Conservation (phyloP, 305 asterid species). For the Andrographis paniculata region DNA sequence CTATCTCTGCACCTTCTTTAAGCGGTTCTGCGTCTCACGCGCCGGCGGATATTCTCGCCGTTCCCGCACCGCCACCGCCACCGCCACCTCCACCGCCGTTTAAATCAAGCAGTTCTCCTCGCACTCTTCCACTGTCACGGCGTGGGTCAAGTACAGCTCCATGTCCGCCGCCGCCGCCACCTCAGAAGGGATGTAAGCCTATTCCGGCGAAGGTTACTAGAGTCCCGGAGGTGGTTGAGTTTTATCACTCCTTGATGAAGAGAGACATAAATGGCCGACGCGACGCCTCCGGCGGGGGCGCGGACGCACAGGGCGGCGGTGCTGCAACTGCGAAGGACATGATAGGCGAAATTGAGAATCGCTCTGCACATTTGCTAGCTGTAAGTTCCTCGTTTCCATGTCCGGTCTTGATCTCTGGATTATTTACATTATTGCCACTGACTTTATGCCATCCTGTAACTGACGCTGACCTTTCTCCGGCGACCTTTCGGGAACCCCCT, state of each 20-base stretch:
- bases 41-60: conserved; percentile 39
- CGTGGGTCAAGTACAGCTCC: conserved; percentile 18
- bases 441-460: conserved; percentile 25
- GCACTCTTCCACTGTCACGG: conserved; percentile 34
- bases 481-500: conserved; percentile 30
- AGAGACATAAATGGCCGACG: conserved; percentile 68
- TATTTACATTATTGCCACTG: conserved; percentile 46
- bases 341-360: conserved; percentile 98
- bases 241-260: conserved; percentile 88
- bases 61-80: conserved; percentile 40
- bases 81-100: conserved; percentile 25
- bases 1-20: conserved; percentile 54
- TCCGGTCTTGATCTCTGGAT: conserved; percentile 15
- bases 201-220: conserved; percentile 63
- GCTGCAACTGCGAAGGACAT: conserved; percentile 68
- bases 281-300: conserved; percentile 39
- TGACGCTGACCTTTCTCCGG: conserved; percentile 41
- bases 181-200: conserved; percentile 36
- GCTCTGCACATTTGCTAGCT: conserved; percentile 86
- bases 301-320: conserved; percentile 32
- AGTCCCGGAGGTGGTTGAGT: conserved; percentile 95
- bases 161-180: conserved; percentile 71
- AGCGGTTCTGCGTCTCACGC: conserved; percentile 58
- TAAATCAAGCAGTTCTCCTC: no score
- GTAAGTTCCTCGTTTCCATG: conserved; percentile 36